Evolutionary conservation across 2,329 filamentous ascomycete genomes (phyloP), one percentile per base, ranked within the genome.

Genomic region (Monilinia laxa): DNA sequence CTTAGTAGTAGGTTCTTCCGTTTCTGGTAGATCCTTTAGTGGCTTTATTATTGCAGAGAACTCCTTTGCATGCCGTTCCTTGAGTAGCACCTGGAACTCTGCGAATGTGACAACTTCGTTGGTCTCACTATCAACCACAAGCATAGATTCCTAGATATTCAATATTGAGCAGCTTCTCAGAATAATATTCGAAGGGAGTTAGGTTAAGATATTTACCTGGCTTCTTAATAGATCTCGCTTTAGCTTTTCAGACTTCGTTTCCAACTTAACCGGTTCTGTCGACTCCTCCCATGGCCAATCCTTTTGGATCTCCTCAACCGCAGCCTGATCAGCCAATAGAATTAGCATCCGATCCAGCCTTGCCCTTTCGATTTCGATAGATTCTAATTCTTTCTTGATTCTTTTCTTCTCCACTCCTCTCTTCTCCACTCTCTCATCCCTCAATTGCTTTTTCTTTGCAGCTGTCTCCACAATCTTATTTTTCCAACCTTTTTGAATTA

Each of bases 101-200:
- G 28, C 28, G 7, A 38, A 62, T 38, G 20, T 62, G n/a, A 51
- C 28, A 10, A 51, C 38, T 38, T 62, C 45, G 23, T 62, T 23
- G 9, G 47, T 38, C 12, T 62, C 58, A 12, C 45, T 25, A 51
- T 62, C 58, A 51, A 60, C 45, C 42, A 52, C 45, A 11, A 38
- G 45, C n/a, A 52, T 62, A 18, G 28, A 35, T 20, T 60, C 58
- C 58, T 60, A 5, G n/a, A 23, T 9, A 35, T 3, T 60, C 9
- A 60, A 38, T 60, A 60, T 38, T 18, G 11, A 28, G 4, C 16
- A 14, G 16, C 20, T 16, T 6, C 18, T 31, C 18, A 38, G 14
- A 14, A 7, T 6, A 35, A 45, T 40, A 20, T 3, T 11, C 3
- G 6, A 25, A 23, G 12, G 5, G 3, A 20, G 3, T 1, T 23